phyloP scores from a whole-genome alignment of 2,329 filamentous ascomycete genomes.

The Neonectria punicea region DNA sequence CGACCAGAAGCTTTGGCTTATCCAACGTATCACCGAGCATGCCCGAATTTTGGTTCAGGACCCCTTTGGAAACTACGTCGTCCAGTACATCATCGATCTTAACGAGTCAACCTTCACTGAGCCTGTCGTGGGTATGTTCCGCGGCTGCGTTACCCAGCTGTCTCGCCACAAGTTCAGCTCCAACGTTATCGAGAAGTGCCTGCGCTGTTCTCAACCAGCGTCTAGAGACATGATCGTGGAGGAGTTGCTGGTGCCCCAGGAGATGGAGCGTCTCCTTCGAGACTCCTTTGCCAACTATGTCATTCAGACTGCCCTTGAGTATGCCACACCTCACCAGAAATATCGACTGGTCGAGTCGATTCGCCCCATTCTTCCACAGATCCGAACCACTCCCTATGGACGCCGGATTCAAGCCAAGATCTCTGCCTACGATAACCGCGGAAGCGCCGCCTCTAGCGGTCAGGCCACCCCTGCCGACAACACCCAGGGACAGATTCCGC shows the following conservation, averaged over 20 bases:
- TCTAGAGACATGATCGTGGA: conserved; percentile 85
- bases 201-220: conserved; percentile 81
- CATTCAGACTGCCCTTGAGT: conserved; percentile 94
- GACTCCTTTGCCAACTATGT: conserved; percentile 98
- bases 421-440: conserved; percentile 65
- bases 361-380: conserved; percentile 83
- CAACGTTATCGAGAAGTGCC: conserved; percentile 96
- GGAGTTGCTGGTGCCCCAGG: conserved; percentile 78
- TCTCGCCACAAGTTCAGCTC: conserved; percentile 99
- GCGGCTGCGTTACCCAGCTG: conserved; percentile 73
- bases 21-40: conserved; percentile 86
- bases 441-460: conserved; percentile 56
- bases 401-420: conserved; percentile 95
- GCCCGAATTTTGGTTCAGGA: conserved; percentile 93
- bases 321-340: conserved; percentile 79
- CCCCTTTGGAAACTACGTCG: conserved; percentile 97
- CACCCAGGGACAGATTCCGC: conserved; percentile 63
- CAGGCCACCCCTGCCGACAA: conserved; percentile 64
- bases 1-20: conserved; percentile 86
- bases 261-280: conserved; percentile 88
- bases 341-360: conserved; percentile 83
- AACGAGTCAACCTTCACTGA: conserved; percentile 89
- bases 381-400: conserved; percentile 92
- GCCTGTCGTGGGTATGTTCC: conserved; percentile 85
- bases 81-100: conserved; percentile 97